phyloP scores from a whole-genome alignment of 768 basidiomycete species.

The Porphyrellus cyaneotinctus region DNA sequence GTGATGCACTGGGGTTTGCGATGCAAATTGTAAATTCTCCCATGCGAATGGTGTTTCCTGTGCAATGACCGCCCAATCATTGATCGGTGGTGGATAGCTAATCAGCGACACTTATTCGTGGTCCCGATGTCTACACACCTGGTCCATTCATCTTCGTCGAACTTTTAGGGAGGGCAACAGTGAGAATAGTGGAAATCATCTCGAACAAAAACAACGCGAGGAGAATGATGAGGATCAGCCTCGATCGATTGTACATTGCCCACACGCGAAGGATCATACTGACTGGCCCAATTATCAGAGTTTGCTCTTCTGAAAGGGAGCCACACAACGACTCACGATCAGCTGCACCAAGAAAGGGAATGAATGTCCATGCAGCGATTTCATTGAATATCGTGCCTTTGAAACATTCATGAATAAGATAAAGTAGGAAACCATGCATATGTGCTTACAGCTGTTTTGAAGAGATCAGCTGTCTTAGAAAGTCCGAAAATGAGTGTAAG shows the following conservation, averaged over 20 bases:
- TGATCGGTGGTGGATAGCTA: background rate
- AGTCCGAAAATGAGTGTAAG: background rate
- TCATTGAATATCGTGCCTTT: background rate
- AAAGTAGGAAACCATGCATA: too few species aligned
- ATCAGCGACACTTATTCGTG: background rate
- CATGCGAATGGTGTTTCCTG: background rate
- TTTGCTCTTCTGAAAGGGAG: background rate
- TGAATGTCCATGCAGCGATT: background rate
- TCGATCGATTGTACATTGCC: background rate
- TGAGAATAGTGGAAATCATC: background rate
- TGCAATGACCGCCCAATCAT: background rate
- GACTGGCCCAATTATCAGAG: background rate
- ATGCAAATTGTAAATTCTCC: background rate
- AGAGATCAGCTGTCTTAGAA: background rate
- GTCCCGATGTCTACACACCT: background rate
- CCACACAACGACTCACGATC: background rate
- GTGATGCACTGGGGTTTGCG: background rate
- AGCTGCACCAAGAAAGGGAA: background rate
- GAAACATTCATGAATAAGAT: background rate
- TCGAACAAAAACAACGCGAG: background rate
- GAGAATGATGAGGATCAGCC: background rate
- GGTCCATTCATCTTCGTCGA: background rate
- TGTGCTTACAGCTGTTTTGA: background rate
- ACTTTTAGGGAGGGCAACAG: background rate
- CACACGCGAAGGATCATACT: constrained; percentile 3